Evolutionary conservation across 108 stramenopile species (phyloP).

Genomic region (Cyclostephanos tholiformis): DNA sequence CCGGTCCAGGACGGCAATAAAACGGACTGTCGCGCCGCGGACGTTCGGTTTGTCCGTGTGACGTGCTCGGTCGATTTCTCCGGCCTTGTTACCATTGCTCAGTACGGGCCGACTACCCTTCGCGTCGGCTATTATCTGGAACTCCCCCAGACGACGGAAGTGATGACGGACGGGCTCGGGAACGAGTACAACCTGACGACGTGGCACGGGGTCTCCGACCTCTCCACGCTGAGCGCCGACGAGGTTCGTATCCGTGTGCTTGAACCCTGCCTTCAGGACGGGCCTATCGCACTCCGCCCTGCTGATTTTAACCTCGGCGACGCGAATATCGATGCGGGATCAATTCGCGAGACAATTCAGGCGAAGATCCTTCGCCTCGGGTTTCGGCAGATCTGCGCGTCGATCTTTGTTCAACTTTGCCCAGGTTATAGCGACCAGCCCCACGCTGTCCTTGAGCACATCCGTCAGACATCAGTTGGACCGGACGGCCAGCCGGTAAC

Average conservation of each 20-base stretch:
- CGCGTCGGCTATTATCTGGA: no score
- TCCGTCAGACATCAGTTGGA: background rate
- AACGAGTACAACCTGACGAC: no score
- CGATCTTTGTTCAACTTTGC: background rate
- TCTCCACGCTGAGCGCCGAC: no score
- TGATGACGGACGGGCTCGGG: no score
- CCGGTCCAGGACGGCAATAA: no score
- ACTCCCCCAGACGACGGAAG: no score
- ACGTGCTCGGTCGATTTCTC: background rate
- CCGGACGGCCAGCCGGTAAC: background rate
- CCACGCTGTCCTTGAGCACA: background rate
- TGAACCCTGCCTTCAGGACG: background rate
- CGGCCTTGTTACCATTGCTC: no score
- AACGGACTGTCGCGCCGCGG: background rate
- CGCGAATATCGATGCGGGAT: background rate
- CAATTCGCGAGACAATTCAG: background rate
- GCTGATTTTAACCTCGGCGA: background rate
- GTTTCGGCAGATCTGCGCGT: background rate
- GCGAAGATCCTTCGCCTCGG: background rate
- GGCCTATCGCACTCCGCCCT: background rate
- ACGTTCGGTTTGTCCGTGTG: background rate
- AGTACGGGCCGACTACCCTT: background rate
- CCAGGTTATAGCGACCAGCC: background rate
- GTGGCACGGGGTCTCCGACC: no score
- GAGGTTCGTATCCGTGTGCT: background rate